Percentiles rank a stretch among this genome's conserved stretches.
Conservation (phyloP, 1,284 basidiomycete genomes). For the Boletus albobrunnescens region DNA sequence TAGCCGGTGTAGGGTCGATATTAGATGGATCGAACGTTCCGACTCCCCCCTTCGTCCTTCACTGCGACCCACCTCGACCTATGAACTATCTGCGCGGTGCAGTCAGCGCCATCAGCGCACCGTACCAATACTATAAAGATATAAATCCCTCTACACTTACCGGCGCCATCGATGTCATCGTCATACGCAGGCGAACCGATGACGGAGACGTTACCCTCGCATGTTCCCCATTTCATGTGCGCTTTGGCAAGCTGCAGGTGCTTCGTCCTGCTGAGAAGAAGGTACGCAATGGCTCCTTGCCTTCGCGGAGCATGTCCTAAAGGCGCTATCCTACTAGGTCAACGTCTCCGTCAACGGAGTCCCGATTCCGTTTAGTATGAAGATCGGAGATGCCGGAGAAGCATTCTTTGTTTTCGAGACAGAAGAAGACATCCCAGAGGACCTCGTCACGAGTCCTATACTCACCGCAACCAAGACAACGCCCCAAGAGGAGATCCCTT, state of each 20-base stretch:
- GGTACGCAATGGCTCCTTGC: conserved; percentile 38
- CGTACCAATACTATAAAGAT: conserved; percentile 83
- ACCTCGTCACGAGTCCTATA: conserved; percentile 91
- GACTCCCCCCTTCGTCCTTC: background rate
- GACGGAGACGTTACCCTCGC: conserved; percentile 71
- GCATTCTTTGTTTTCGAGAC: conserved; percentile 99
- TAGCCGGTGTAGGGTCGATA: conserved; percentile 12
- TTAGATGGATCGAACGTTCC: background rate
- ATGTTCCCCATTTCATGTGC: conserved; percentile 96
- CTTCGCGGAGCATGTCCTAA: background rate
- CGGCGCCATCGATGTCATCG: conserved; percentile 96
- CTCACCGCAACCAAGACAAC: conserved; percentile 60
- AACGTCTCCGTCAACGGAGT: conserved; percentile 79
- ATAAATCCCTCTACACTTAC: conserved; percentile 94
- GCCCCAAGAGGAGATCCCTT: conserved; percentile 26
- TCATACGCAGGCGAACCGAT: conserved; percentile 70
- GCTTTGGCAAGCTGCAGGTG: conserved; percentile 98
- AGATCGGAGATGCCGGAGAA: conserved; percentile 97
- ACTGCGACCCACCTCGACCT: background rate
- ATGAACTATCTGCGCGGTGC: conserved; percentile 80
- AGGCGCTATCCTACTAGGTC: conserved; percentile 46
- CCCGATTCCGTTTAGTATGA: conserved; percentile 92
- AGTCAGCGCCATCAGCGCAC: conserved; percentile 73
- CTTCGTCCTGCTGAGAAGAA: conserved; percentile 93
- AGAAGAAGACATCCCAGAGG: conserved; percentile 88